phyloP scores from a whole-genome alignment of 345 rosid genomes.

The Mangifera indica region DNA sequence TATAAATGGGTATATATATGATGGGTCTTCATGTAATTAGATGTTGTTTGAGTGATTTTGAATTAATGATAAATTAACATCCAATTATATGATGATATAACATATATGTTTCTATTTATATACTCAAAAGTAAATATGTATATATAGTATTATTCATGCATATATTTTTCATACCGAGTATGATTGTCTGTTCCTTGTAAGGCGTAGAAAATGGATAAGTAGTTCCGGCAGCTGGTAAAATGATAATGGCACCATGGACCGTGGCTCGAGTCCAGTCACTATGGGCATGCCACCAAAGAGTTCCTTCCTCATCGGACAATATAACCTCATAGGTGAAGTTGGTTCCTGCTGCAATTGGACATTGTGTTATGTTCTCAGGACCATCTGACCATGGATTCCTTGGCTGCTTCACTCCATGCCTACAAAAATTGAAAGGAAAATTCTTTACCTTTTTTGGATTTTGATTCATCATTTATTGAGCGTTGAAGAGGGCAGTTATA shows the following conservation, averaged over 20 bases:
- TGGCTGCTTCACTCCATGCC: constrained; percentile 42
- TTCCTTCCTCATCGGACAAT: neutral
- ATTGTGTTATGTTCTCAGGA: constrained; percentile 35
- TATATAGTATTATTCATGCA: too few relatives aligned
- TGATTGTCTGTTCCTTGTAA: constrained; percentile 8
- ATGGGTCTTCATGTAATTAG: too few relatives aligned
- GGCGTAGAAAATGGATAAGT: constrained; percentile 15
- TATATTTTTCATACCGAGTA: constrained; percentile 15
- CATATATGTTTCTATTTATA: too few relatives aligned
- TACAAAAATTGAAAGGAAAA: neutral
- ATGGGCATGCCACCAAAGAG: neutral
- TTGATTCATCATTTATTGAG: neutral
- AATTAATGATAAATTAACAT: too few relatives aligned
- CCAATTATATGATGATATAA: too few relatives aligned
- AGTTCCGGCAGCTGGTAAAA: constrained; percentile 10
- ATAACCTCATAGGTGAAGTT: constrained; percentile 31
- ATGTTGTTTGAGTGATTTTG: too few relatives aligned
- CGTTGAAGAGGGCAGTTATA: neutral
- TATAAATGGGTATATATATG: too few relatives aligned
- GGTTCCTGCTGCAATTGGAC: constrained; percentile 25
- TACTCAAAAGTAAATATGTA: too few relatives aligned
- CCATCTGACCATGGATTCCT: constrained; percentile 40
- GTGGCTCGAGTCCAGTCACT: neutral
- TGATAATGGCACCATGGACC: neutral
- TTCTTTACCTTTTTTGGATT: neutral